Conservation (phyloP, 805 yeast species). For the Torulaspora delbrueckii region DNA sequence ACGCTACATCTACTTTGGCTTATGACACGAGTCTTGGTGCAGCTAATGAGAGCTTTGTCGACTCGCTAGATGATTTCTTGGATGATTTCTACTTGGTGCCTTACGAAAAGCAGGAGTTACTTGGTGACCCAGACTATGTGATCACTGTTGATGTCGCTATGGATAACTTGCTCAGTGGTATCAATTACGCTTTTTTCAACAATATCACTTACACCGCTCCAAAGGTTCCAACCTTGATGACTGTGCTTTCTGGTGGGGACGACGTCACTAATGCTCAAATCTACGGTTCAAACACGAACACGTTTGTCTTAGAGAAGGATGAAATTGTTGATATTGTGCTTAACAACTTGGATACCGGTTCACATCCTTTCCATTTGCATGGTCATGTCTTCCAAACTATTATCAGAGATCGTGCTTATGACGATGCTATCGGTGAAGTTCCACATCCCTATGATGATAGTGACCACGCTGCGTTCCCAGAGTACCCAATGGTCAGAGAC, state of each 20-base stretch:
- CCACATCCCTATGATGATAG: constrained; percentile 58
- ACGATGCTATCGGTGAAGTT: constrained; percentile 46
- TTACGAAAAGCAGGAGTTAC: constrained; percentile 46
- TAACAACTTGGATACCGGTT: constrained; percentile 86
- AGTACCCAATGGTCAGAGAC: constrained; percentile 81
- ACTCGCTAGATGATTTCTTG: constrained; percentile 46
- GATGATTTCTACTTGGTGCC: constrained; percentile 83
- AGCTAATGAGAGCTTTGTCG: constrained; percentile 42
- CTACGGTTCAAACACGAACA: constrained; percentile 75
- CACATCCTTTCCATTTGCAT: constrained; percentile 96
- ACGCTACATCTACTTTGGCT: constrained; percentile 69
- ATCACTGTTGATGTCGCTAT: constrained; percentile 70
- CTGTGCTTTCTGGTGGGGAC: constrained; percentile 71
- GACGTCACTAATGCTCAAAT: constrained; percentile 47
- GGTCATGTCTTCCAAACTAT: constrained; percentile 81
- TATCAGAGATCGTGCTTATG: constrained; percentile 60
- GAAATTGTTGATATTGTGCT: constrained; percentile 71
- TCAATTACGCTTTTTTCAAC: constrained; percentile 95
- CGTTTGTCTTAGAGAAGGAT: constrained; percentile 56
- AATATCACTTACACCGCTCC: constrained; percentile 74
- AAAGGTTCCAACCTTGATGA: constrained; percentile 76
- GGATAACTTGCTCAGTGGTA: constrained; percentile 83
- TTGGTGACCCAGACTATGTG: constrained; percentile 62
- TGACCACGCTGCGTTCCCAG: constrained; percentile 51
- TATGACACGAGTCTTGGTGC: constrained; percentile 45